Percentiles rank a stretch among this genome's conserved stretches.
These are phyloP conservation scores for Gracilaria gracilis DNA, from an alignment of 23 red algal genomes.

Conservation along the genomic window DNA sequence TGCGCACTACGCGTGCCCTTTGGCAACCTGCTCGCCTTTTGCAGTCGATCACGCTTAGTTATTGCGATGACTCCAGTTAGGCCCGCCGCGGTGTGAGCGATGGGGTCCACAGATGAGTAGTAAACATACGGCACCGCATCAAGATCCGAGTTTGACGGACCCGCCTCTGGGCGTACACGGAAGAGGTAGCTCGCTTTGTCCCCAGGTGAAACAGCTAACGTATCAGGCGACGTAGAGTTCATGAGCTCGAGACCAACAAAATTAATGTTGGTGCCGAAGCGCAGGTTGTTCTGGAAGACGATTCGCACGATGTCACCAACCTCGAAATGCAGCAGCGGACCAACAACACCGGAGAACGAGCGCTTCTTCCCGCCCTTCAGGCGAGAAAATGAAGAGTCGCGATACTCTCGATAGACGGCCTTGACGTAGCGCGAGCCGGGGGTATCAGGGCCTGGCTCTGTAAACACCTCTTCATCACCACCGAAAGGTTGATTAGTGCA, in stretches of 20 bases:
- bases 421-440: slow-evolving; percentile 58
- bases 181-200: slow-evolving; percentile 33
- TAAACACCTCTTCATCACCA: slow-evolving; percentile 40
- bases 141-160: slow-evolving; percentile 24
- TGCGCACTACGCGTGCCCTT: slow-evolving; percentile 24
- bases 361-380: neutral
- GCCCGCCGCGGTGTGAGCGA: slow-evolving; percentile 62
- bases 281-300: slow-evolving; percentile 45
- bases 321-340: slow-evolving; percentile 48
- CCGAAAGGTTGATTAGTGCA: slow-evolving; percentile 49
- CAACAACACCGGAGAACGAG: slow-evolving; percentile 37
- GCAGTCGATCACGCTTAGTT: slow-evolving; percentile 14
- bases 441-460: slow-evolving; percentile 10
- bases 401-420: slow-evolving; percentile 60
- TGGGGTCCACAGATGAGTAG: slow-evolving; percentile 58
- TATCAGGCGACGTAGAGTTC: neutral
- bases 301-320: slow-evolving; percentile 28
- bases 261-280: slow-evolving; percentile 29
- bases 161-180: slow-evolving; percentile 34
- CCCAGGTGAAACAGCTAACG: slow-evolving; percentile 15
- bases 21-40: slow-evolving; percentile 21
- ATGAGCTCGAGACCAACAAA: slow-evolving; percentile 23
- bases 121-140: slow-evolving; percentile 45
- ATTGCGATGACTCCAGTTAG: slow-evolving; percentile 49
- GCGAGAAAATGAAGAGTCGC: neutral